Base-by-base conservation (phyloP, 495 filamentous ascomycete genomes). In the Rusavskia elegans region DNA sequence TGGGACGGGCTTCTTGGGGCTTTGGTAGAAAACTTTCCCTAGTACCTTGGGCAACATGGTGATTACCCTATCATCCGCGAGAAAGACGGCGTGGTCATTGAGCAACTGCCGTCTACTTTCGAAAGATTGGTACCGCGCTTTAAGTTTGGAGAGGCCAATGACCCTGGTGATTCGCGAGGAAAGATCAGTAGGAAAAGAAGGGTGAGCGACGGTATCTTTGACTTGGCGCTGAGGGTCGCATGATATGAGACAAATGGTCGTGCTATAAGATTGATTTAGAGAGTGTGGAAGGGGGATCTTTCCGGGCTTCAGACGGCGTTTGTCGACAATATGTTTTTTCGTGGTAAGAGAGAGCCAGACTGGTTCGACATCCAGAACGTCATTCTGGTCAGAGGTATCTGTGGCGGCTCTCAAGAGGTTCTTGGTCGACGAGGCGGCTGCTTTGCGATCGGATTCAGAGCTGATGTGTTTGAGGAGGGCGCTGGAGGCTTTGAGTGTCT, bases 341-440 rank as follows among this genome's bases (percentile, higher is more conserved):
- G 89, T 95, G 45, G 87, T 85, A 48, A 98, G 68, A 11, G 81
- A 79, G 32, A 98, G 77, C 83, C 85, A 94, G 51, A 97, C 71
- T 3, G 85, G 77, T 54, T 80, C 76, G 50, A 79, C 78, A 51
- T 81, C 74, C 41, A 62, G 25, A 1, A 66, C 54, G 25, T 53
- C 55, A n/a, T 63, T 59, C 50, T 75, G 69, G 21, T 45, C 41
- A 40, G 69, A 70, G 16, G 77, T 71, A 32, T 68, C 70, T 46
- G 74, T 73, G 39, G 76, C 75, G 55, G 76, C 74, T 17, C 72
- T 76, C 59, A 92, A 82, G 32, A 95, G 76, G 49, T 82, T 83
- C 65, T 85, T 88, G 63, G 78, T 83, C n/a, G 71, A 69, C 11
- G 79, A 65, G 11, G 64, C 61, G 53, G 73, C 72, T 57, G 77